Conservation (phyloP, 306 rosid species). For the Citrullus amarus region DNA sequence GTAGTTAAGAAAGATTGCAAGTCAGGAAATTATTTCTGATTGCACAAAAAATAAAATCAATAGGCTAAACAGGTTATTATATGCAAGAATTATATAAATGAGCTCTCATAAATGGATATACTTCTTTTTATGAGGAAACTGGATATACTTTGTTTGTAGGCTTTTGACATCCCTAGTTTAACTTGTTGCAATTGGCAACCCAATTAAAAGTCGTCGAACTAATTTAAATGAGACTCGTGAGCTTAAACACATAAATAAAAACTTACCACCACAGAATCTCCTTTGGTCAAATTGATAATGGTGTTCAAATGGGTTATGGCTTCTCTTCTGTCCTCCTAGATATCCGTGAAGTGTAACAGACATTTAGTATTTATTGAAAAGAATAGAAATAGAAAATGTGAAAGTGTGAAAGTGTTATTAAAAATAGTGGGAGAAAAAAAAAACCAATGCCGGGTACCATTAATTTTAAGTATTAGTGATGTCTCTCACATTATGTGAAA, state of each 20-base stretch:
- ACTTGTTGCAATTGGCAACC: not conserved
- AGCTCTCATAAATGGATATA: not conserved
- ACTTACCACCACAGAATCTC: constrained; percentile 63
- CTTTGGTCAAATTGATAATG: constrained; percentile 40
- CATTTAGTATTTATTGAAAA: not conserved
- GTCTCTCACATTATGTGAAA: not conserved
- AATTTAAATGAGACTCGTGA: not conserved
- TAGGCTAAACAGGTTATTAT: not conserved
- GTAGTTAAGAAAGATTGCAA: constrained; percentile 17
- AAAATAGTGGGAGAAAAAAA: not conserved
- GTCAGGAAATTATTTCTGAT: constrained; percentile 3
- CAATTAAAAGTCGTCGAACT: not conserved
- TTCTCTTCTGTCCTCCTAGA: constrained; percentile 60
- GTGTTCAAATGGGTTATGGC: constrained; percentile 44
- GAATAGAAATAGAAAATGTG: not conserved
- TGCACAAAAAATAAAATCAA: not conserved
- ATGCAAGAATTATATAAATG: not conserved
- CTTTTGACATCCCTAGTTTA: not conserved
- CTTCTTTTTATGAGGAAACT: not conserved
- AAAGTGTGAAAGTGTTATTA: not conserved
- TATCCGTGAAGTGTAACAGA: not conserved
- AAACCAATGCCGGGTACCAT: not conserved
- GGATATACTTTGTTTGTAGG: not conserved
- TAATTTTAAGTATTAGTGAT: not conserved
- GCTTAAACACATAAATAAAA: constrained; percentile 6